These are phyloP conservation scores for Knufia fluminis DNA, from an alignment of 2,329 filamentous ascomycete genomes.

Conservation along the genomic window DNA sequence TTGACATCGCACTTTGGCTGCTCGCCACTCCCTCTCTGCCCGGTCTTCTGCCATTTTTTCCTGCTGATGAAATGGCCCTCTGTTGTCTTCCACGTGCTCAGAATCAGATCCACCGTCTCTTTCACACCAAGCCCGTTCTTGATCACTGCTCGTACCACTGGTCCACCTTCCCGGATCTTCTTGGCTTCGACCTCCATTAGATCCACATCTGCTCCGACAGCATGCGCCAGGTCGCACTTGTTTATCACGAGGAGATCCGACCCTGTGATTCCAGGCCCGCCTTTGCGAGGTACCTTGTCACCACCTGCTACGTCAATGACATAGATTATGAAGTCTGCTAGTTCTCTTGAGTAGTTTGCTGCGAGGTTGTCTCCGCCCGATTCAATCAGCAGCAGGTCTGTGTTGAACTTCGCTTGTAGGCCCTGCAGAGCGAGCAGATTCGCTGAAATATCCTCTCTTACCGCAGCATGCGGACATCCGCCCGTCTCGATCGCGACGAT, in stretches of 20 bases:
- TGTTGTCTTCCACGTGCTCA: conserved; percentile 87
- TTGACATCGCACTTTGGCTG: conserved; percentile 12
- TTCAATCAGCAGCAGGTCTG: conserved; percentile 87
- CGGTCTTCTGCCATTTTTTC: conserved; percentile 36
- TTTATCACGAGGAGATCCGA: conserved; percentile 90
- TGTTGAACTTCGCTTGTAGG: conserved; percentile 67
- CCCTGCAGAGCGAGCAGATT: conserved; percentile 90
- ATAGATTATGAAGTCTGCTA: conserved; percentile 97
- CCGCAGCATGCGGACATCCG: conserved; percentile 91
- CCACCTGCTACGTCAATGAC: conserved; percentile 95
- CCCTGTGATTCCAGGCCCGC: conserved; percentile 93
- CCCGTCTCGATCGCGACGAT: conserved; percentile 97
- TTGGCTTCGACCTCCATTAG: conserved; percentile 94
- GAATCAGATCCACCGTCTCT: conserved; percentile 76
- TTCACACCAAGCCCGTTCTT: conserved; percentile 80
- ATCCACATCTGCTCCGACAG: conserved; percentile 76
- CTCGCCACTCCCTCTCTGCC: conserved; percentile 25
- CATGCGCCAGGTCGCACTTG: conserved; percentile 89
- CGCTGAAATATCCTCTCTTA: conserved; percentile 89
- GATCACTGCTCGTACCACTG: conserved; percentile 94
- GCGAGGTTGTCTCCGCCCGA: conserved; percentile 93
- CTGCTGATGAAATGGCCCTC: conserved; percentile 52
- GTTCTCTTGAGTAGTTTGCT: conserved; percentile 88
- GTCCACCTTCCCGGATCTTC: conserved; percentile 91
- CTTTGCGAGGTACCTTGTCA: conserved; percentile 93